Evolutionary conservation across 768 basidiomycete species (phyloP).

Genomic region (Leccinum rimulosum): DNA sequence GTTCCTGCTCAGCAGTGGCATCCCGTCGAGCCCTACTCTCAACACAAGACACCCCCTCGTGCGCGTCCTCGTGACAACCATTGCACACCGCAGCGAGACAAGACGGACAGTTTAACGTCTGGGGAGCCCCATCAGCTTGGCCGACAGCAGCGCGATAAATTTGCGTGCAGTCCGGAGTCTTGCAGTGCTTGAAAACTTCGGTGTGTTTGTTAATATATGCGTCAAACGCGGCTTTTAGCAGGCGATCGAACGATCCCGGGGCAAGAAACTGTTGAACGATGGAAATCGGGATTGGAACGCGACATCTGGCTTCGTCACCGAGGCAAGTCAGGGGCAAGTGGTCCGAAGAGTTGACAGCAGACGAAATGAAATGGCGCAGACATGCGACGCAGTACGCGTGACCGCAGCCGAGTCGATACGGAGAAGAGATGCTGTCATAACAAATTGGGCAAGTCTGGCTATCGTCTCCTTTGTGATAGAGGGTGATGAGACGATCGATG

Average conservation of each 20-base stretch:
- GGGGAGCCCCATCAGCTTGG: conserved; percentile 36
- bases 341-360: conserved; percentile 48
- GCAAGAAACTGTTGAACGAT: conserved; percentile 51
- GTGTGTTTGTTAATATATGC: conserved; percentile 56
- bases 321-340: conserved; percentile 69
- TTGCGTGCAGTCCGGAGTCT: conserved; percentile 74
- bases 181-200: conserved; percentile 67
- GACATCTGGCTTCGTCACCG: conserved; percentile 60
- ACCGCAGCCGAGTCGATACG: conserved; percentile 53
- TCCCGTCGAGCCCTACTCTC: conserved; percentile 37
- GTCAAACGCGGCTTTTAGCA: conserved; percentile 56
- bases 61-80: conserved; percentile 55
- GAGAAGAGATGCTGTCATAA: conserved; percentile 42
- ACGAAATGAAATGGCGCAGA: conserved; percentile 52
- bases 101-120: conserved; percentile 57
- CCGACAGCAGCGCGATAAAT: conserved; percentile 53
- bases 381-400: conserved; percentile 68
- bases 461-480: conserved; percentile 33
- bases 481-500: conserved; percentile 42
- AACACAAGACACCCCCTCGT: conserved; percentile 61
- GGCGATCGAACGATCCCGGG: conserved; percentile 48
- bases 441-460: conserved; percentile 51
- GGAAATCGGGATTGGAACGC: conserved; percentile 48
- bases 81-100: conserved; percentile 67
- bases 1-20: conserved; percentile 40